A percentile compares a stretch with the other conserved stretches of the same genome.
phyloP scores from a whole-genome alignment of 148 eudicot genomes.

The Rhododendron kiyosumense region DNA sequence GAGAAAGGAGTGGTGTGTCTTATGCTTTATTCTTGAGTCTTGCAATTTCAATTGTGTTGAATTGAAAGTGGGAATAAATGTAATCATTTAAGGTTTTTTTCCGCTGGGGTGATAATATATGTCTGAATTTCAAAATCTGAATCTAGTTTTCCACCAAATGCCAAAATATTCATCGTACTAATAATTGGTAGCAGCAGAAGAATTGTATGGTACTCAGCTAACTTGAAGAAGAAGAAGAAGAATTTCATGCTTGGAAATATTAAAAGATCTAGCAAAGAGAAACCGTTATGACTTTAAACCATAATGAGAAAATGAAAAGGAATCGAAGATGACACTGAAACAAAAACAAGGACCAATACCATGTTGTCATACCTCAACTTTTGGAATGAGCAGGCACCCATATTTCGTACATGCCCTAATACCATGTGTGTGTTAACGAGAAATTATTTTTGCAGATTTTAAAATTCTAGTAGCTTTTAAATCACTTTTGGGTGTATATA shows the following conservation, averaged over 20 bases:
- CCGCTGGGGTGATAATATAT: neutral
- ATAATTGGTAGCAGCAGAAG: neutral
- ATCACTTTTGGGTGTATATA: neutral
- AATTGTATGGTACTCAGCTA: neutral
- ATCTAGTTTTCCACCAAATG: neutral
- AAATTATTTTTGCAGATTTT: neutral
- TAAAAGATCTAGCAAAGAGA: neutral
- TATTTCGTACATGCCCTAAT: neutral
- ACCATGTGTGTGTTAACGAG: neutral
- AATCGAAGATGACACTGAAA: neutral
- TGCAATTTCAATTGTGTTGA: neutral
- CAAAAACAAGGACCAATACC: neutral
- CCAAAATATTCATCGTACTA: neutral
- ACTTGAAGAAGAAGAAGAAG: neutral
- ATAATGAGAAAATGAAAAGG: neutral
- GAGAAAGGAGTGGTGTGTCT: neutral
- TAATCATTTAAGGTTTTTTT: no score
- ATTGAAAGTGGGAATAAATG: neutral
- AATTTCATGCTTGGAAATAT: neutral
- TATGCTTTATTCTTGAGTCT: neutral
- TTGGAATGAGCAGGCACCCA: neutral
- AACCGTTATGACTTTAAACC: neutral
- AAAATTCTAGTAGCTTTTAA: neutral
- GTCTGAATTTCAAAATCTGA: neutral
- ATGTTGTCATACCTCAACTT: neutral